Conservation (phyloP, 1,139 yeast genomes). For the Candida gigantensis region DNA sequence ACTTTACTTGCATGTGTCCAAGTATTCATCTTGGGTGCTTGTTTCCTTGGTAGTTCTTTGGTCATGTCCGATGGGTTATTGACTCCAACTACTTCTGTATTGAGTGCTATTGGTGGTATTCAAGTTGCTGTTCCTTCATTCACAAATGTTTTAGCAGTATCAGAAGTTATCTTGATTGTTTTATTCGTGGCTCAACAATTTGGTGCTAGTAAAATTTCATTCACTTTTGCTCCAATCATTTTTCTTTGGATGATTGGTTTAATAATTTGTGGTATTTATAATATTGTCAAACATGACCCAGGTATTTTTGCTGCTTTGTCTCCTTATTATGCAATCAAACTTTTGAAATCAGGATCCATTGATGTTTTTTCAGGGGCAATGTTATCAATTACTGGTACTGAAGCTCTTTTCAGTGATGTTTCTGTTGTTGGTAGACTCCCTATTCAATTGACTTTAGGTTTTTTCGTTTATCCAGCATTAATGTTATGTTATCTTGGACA, state of each 20-base stretch:
- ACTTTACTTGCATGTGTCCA: constrained; percentile 29
- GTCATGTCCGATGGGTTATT: constrained; percentile 60
- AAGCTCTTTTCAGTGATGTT: constrained; percentile 65
- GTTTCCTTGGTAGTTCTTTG: constrained; percentile 57
- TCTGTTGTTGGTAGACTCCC: constrained; percentile 56
- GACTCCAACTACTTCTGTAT: constrained; percentile 63
- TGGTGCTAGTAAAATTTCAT: constrained; percentile 45
- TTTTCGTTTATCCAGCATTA: constrained; percentile 53
- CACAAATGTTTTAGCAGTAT: constrained; percentile 42
- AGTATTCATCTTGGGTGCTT: constrained; percentile 34
- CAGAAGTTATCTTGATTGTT: constrained; percentile 47
- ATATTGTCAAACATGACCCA: constrained; percentile 44
- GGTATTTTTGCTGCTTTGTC: constrained; percentile 48
- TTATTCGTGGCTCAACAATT: constrained; percentile 48
- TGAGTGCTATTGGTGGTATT: constrained; percentile 53
- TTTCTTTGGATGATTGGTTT: constrained; percentile 51
- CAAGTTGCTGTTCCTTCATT: constrained; percentile 47
- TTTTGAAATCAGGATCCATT: constrained; percentile 40
- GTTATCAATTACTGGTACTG: constrained; percentile 60
- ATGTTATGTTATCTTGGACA: constrained; percentile 58
- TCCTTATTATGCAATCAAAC: constrained; percentile 51
- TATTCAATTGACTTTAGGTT: constrained; percentile 46
- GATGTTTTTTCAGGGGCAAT: constrained; percentile 52
- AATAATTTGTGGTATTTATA: constrained; percentile 47
- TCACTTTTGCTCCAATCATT: constrained; percentile 55